These are phyloP conservation scores for Serendipita sp. DNA, from an alignment of 768 basidiomycete species.

Conservation along the genomic window DNA sequence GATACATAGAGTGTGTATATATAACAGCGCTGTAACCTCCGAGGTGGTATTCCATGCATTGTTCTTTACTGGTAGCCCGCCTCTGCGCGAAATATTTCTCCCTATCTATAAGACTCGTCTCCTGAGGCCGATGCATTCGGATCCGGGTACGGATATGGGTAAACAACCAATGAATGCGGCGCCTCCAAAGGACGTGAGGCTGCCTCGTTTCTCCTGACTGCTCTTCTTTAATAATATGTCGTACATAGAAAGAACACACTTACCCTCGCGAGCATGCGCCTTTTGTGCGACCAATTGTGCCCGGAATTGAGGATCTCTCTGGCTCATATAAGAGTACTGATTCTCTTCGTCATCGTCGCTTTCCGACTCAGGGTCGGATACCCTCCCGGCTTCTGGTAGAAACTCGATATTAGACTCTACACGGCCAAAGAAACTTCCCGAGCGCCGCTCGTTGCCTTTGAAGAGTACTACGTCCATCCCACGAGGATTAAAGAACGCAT, in stretches of 20 bases:
- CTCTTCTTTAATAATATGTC: not conserved
- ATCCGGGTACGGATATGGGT: not conserved
- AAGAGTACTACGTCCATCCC: constrained; percentile 3
- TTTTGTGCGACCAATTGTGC: not conserved
- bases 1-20: not conserved
- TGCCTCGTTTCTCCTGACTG: not conserved
- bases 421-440: not conserved
- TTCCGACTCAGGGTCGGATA: not conserved
- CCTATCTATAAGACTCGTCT: no score
- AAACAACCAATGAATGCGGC: not conserved
- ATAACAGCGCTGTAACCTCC: not conserved
- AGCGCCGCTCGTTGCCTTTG: constrained; percentile 1
- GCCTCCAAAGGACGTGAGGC: not conserved
- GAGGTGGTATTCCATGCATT: not conserved
- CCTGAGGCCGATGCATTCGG: not conserved
- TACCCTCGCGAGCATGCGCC: not conserved
- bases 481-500: constrained; percentile 3
- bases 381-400: not conserved
- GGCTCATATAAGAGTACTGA: not conserved
- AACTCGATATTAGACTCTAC: not conserved
- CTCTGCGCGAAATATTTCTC: no score
- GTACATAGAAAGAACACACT: not conserved
- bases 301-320: not conserved
- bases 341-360: not conserved
- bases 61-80: no score